Evolutionary conservation across 257 asterid genomes (phyloP), one percentile per base, ranked within the genome.

Genomic region (Jaltomata sinuosa): DNA sequence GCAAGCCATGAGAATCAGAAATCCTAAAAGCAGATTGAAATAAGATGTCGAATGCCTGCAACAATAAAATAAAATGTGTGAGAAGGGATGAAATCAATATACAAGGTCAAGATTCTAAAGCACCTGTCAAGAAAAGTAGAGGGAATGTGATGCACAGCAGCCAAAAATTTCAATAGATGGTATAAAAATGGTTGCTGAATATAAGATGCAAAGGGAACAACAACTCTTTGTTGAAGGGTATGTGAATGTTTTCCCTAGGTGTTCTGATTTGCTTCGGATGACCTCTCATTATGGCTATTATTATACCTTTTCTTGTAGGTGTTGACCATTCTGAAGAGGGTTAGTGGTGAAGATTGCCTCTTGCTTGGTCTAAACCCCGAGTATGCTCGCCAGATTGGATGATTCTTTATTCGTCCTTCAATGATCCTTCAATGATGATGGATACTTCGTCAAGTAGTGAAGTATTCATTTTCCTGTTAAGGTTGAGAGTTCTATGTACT

Each of bases 351-450:
- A 78, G 98, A 96, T 83, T 94, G 97, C 82, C 84, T 85, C 27
- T 81, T 87, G 69, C 79, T 96, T 89, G 99, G 99, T 61, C 92
- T 96, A 85, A 91, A 90, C 82, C 99, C 98, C 7, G 90, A 93
- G 87, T 96, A 82, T 88, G 99, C 99, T 42, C 99, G 99, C 99
- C 99, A 19, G 99, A 96, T 79, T 96, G 99, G 99, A 94, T 96
- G 99, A 96, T 96, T 88, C 98, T 96, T 89, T 50, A 98, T 96
- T 86, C 91, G 99, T 83, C 99, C 98, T 76, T 94, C 98, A 80
- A 98, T 96, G 16, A 96, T 83, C 99, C 98, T 76, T 94, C 98
- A 80, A 98, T 96, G 16, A 96, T 96, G 99, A 96, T 96, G 99
- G 98, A 96, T 87, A 93, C 99, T 82, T 96, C 99, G 59, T 91